Evolutionary conservation across 441 rosid genomes (phyloP), one percentile per base, ranked within the genome.

Genomic region (Pelargonium citronellum): DNA sequence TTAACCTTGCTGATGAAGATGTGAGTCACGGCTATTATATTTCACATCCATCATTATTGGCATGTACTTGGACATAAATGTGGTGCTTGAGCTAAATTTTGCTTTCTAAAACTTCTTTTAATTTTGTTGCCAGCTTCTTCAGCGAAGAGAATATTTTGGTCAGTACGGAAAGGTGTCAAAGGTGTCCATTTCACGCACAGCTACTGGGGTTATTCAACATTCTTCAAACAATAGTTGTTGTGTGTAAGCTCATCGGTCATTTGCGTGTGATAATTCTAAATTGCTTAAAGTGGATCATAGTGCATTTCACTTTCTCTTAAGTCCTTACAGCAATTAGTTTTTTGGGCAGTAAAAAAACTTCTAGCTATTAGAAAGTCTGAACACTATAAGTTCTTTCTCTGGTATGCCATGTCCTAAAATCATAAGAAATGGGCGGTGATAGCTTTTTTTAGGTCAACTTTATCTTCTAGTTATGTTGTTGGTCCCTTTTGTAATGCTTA

Each of bases 161-260:
- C 92, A 85, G 69, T 90, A 90, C 82, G 94, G 96, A 66, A 88
- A 88, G 73, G 96, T 88, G 51, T 77, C 83, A 43, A 90, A 88
- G 76, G 92, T 88, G 17, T 88, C 94, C 19, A 83, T 90, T 85
- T 87, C 92, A 67, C 83, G 87, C 15, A 87, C 89, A 30, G 79
- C 91, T 69, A 24, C 85, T 53, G 96, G 94, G 55, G 83, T 83
- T 20, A 81, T 90, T 67, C 92, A 88, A 67, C 91, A 87, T 37
- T 87, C 82, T 66, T 82, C 94, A 34, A 90, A 88, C 83, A 86
- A 81, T 71, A 87, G 87, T 69, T 90, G 96, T 79, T 78, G 88
- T 79, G 83, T 87, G 88, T 87, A 75, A 73, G 89, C 60, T 63
- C 62, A 66, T 68, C 46, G 46, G 41, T 68, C 11, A 43, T 63